Evolutionary conservation across 164 flowering plant species (phyloP), one percentile per base, ranked within the genome.

Genomic region (Chimonanthus praecox): DNA sequence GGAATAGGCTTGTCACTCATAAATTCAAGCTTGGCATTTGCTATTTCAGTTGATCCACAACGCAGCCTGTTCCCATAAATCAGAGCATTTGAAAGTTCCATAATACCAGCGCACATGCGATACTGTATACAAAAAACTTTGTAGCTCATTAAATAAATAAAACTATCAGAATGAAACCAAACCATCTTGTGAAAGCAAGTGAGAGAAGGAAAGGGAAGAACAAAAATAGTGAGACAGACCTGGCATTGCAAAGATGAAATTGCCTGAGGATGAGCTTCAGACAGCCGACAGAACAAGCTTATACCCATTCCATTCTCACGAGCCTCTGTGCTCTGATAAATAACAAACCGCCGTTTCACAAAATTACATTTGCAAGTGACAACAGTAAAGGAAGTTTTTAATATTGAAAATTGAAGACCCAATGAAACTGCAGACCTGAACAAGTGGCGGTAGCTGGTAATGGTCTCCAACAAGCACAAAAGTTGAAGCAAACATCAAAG

Each of bases 381-480:
- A 54, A 74, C 11, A 61, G 18, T 11, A 51, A 3, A 54, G 10
- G 63, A 13, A 50, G 7, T 13, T 45, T 48, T n/a, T 44, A 71
- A 49, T 16, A 71, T 3, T 16, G 33, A 71, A 47, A 77, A 79
- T 63, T 48, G 45, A 20, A 63, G 64, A 15, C 46, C 9, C 15
- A 20, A 69, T n/a, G 47, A 60, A 6, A n/a, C 8, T 5, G 43
- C 45, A 74, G 79, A 92, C 99, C 89, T 92, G 91, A 49, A 96
- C 97, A 45, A 96, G 95, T 51, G 99, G 99, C 20, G 99, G 98
- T 71, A 96, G 82, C 80, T 96, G 99, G 85, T 96, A 96, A 84
- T 94, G 97, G 80, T 96, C 99, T 72, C 99, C 99, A 80, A 96
- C 99, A 71, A 96, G 97, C 65, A 96, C 99, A 89, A 96, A 94